A percentile compares a stretch with the other conserved stretches of the same genome.
Conservation (phyloP, 768 basidiomycete genomes). For the Suillus fuscotomentosus region DNA sequence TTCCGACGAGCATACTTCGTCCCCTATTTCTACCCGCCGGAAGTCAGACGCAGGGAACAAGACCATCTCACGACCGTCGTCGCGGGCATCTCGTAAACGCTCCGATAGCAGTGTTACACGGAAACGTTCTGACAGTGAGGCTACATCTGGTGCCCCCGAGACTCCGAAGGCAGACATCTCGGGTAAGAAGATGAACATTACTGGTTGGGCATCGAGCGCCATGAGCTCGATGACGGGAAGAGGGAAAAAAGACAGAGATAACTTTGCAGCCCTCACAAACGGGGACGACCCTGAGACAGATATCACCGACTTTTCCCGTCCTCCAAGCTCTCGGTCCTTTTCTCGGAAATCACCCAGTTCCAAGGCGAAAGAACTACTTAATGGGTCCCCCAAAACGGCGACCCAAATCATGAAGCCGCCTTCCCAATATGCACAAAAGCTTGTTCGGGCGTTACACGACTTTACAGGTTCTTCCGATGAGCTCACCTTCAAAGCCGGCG, state of each 20-base stretch:
- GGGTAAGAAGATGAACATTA: slow-evolving; percentile 37
- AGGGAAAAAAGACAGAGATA: slow-evolving; percentile 57
- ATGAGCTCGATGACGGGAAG: slow-evolving; percentile 59
- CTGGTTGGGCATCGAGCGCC: slow-evolving; percentile 63
- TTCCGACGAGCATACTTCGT: slow-evolving; percentile 35
- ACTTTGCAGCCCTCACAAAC: slow-evolving; percentile 56
- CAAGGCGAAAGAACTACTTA: slow-evolving; percentile 20
- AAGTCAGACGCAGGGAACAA: slow-evolving; percentile 42
- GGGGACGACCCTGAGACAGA: slow-evolving; percentile 23
- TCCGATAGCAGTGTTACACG: slow-evolving; percentile 57
- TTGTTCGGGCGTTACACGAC: slow-evolving; percentile 72
- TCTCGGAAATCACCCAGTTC: slow-evolving; percentile 27
- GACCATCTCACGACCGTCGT: slow-evolving; percentile 51
- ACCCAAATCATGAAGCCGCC: slow-evolving; percentile 49
- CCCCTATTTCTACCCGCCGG: slow-evolving; percentile 28
- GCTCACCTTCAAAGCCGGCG: slow-evolving; percentile 69
- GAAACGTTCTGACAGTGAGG: slow-evolving; percentile 60
- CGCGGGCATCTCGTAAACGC: slow-evolving; percentile 63
- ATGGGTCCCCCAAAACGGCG: slow-evolving; percentile 26
- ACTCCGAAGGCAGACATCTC: slow-evolving; percentile 36
- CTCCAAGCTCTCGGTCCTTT: slow-evolving; percentile 35
- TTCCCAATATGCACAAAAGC: slow-evolving; percentile 47
- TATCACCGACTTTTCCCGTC: slow-evolving; percentile 28
- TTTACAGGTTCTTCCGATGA: slow-evolving; percentile 78
- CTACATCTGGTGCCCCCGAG: slow-evolving; percentile 37